Conservation (phyloP, 2,329 filamentous ascomycete species). For the Cryphonectria radicalis region DNA sequence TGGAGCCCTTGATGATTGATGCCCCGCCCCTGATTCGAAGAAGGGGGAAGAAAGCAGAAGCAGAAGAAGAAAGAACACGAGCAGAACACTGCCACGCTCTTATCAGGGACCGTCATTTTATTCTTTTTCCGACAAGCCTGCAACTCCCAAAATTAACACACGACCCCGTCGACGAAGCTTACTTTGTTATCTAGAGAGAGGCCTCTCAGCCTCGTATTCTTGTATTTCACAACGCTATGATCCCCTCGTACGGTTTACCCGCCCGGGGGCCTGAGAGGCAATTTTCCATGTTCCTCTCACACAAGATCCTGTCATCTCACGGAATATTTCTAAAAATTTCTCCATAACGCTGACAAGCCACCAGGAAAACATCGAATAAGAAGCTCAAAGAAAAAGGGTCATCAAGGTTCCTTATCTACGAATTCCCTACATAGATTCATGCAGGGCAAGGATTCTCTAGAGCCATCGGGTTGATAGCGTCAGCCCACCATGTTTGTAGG, state of each 20-base stretch:
- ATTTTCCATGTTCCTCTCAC: background rate
- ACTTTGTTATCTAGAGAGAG: background rate
- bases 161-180: background rate
- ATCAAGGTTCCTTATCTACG: conserved; percentile 3
- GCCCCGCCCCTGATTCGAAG: conserved; percentile 2
- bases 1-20: background rate
- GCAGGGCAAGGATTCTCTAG: background rate
- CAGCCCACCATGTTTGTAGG: conserved; percentile 1
- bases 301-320: background rate
- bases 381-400: background rate
- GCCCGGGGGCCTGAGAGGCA: background rate
- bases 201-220: background rate
- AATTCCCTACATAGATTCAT: background rate
- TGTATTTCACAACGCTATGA: background rate
- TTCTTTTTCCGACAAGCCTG: background rate
- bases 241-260: background rate
- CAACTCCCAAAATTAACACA: conserved; percentile 5
- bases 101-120: background rate
- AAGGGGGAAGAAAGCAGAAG: too few relatives aligned
- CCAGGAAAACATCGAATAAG: conserved; percentile 1
- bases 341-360: conserved; percentile 4
- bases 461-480: background rate
- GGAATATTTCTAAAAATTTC: background rate
- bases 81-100: conserved; percentile 13
- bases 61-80: conserved; percentile 1